phyloP scores from a whole-genome alignment of 371 early-diverging fungal species.

The Mortierella sp. region DNA sequence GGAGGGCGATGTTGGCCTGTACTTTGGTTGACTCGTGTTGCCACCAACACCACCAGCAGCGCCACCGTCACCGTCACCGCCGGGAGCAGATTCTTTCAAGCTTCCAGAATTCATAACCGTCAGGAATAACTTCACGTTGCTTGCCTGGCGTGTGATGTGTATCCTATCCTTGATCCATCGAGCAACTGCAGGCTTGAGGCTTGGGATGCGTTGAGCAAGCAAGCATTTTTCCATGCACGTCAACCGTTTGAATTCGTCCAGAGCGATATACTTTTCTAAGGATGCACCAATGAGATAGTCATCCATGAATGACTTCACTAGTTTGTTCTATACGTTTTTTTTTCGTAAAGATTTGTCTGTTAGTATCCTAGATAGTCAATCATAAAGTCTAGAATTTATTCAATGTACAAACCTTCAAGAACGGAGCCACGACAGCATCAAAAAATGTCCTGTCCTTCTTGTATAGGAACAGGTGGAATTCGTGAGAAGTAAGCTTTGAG shows the following conservation, averaged over 20 bases:
- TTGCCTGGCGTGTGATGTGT: constrained; percentile 18
- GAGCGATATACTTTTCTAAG: constrained; percentile 46
- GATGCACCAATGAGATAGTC: constrained; percentile 60
- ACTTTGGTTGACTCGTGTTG: neutral
- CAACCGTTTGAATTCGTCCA: constrained; percentile 56
- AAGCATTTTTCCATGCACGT: constrained; percentile 63
- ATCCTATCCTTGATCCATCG: constrained; percentile 56
- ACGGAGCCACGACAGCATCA: constrained; percentile 58
- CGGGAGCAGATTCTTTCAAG: constrained; percentile 14
- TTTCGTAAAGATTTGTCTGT: neutral
- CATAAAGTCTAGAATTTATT: too few species aligned
- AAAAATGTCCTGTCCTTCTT: constrained; percentile 64
- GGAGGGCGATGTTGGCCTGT: neutral
- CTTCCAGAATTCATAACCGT: constrained; percentile 47
- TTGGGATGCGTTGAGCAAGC: constrained; percentile 58
- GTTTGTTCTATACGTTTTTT: constrained; percentile 57
- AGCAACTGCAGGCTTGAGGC: constrained; percentile 36
- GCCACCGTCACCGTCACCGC: neutral
- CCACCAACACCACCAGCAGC: too few species aligned
- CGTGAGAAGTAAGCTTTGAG: constrained; percentile 63
- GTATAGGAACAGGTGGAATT: constrained; percentile 69
- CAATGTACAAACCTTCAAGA: constrained; percentile 59
- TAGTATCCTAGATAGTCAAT: too few species aligned
- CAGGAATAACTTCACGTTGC: constrained; percentile 35
- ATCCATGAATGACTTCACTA: constrained; percentile 67